A percentile compares a stretch with the other conserved stretches of the same genome.
These are phyloP conservation scores for Blastocystis sp. DNA, from an alignment of 352 stramenopile species.

Conservation along the genomic window DNA sequence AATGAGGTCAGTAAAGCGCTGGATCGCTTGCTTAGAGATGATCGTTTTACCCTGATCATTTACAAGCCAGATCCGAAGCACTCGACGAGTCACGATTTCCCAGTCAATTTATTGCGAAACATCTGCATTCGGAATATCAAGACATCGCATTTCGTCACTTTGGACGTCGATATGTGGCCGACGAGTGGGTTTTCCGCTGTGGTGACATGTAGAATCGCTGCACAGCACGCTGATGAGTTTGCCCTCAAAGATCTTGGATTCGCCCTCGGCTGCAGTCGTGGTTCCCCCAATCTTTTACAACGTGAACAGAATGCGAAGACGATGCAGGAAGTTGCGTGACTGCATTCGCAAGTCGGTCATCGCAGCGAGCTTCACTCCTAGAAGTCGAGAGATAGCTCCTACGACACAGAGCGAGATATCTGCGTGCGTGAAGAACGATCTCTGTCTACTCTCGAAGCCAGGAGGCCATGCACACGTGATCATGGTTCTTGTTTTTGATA, in stretches of 20 bases:
- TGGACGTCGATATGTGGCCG: conserved; percentile 60
- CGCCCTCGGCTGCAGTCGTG: background rate
- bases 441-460: conserved; percentile 13
- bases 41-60: background rate
- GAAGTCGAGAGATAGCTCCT: background rate
- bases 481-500: background rate
- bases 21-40: background rate
- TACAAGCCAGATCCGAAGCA: background rate
- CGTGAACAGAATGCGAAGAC: background rate
- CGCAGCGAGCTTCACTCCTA: background rate
- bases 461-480: conserved; percentile 4
- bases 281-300: conserved; percentile 31
- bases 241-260: background rate
- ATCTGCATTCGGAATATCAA: conserved; percentile 50
- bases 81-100: conserved; percentile 32
- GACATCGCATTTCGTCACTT: conserved; percentile 43
- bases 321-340: background rate
- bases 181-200: background rate
- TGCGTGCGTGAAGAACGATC: background rate
- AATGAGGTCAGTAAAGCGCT: background rate
- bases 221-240: background rate
- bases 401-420: background rate
- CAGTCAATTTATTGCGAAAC: conserved; percentile 46
- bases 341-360: background rate
- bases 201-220: background rate